Evolutionary conservation across 163 green algal genomes (phyloP), one percentile per base, ranked within the genome.

Genomic region (Trebouxia gelatinosa): DNA sequence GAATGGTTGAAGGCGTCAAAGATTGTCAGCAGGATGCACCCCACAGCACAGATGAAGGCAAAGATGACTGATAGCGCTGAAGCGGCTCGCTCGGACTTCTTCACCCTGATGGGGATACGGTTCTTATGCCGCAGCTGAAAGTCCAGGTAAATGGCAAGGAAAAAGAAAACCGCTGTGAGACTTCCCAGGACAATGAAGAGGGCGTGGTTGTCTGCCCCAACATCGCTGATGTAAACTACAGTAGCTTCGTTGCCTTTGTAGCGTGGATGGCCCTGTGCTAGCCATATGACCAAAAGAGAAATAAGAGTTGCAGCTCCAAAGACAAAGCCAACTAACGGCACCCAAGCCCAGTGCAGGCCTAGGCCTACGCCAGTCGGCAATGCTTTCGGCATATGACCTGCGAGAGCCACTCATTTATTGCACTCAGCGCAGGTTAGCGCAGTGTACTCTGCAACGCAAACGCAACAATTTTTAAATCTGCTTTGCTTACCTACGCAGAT

Each of bases 111-210:
- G n/a, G 74, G 54, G 11, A 79, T 71, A 4, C 74, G 61, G 32
- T 46, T 21, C n/a, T 35, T 79, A 57, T 79, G 74, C 1, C 74
- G 35, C 37, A 79, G n/a, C 9, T 57, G n/a, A n/a, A 61, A 79
- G 74, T 79, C 74, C 5, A 79, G 28, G n/a, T 29, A 79, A 16
- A 79, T 65, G 13, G 38, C 61, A 9, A 6, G 35, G 38, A 79
- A 79, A 57, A 72, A 79, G n/a, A 59, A 61, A 11, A 79, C 4
- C 23, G 74, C 74, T 54, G 74, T 72, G 11, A 70, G 32, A 17
- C 57, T 79, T 3, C 74, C 74, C 57, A 79, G 74, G 31, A 71
- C 54, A 40, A 79, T 79, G 37, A 79, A 79, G 6, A 79, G 35
- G 1, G 74, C 74, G 5, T 79, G 74, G 9, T 71, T 71, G 37